Conservation (phyloP, 2,329 filamentous ascomycete species). For the Coniella vitis region DNA sequence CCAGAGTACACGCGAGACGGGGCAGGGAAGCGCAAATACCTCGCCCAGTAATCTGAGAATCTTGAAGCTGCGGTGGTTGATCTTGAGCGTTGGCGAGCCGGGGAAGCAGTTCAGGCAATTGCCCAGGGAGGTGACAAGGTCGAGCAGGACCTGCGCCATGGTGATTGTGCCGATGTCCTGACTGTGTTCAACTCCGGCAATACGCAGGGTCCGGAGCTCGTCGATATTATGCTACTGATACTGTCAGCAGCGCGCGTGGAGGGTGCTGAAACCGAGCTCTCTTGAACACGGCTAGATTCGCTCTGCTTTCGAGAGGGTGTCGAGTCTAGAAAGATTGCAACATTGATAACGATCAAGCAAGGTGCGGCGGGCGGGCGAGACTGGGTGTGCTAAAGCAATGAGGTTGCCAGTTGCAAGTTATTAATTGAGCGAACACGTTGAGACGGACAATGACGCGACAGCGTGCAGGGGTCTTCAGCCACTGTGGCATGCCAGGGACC, state of each 20-base stretch:
- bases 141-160: conserved; percentile 81
- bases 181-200: no score
- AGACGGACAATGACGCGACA: conserved; percentile 6
- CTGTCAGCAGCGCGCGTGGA: no score
- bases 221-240: no score
- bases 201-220: no score
- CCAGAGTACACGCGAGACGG: neutral
- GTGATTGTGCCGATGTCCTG: conserved; percentile 13
- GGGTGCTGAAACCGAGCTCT: no score
- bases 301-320: no score
- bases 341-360: neutral
- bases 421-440: neutral
- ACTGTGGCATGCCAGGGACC: neutral
- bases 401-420: no score
- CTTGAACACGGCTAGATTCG: no score
- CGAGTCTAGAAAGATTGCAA: no score
- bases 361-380: neutral
- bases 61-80: conserved; percentile 93
- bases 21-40: conserved; percentile 39
- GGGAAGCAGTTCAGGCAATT: conserved; percentile 97
- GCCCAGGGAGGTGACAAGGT: conserved; percentile 83
- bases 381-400: no score
- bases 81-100: conserved; percentile 85
- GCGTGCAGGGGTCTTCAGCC: conserved; percentile 1
- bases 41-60: conserved; percentile 90